These are phyloP conservation scores for Leishmania mexicana DNA, from an alignment of 208 protist species.

Conservation along the genomic window DNA sequence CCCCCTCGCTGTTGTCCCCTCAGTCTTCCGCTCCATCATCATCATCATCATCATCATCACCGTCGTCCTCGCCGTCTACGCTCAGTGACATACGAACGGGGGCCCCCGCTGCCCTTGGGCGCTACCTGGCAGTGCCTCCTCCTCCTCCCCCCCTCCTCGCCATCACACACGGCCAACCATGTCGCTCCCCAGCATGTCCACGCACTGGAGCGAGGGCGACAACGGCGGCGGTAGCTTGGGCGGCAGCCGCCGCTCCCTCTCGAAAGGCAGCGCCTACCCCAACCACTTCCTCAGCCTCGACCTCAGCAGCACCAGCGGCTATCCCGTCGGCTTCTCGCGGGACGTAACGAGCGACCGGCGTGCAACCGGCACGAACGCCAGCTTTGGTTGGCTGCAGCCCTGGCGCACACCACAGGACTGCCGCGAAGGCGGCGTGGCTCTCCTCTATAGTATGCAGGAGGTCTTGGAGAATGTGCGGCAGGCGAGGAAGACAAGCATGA, in stretches of 20 bases:
- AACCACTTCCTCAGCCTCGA: neutral
- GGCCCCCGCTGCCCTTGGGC: no score
- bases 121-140: no score
- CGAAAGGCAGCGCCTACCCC: neutral
- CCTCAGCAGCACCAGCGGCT: neutral
- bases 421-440: conserved; percentile 42
- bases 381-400: conserved; percentile 39
- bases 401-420: conserved; percentile 56
- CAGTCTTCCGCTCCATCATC: no score
- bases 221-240: neutral
- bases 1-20: no score
- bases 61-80: no score
- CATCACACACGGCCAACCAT: neutral
- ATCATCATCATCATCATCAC: no score
- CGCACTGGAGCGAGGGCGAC: neutral
- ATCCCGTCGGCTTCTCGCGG: neutral
- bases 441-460: conserved; percentile 41
- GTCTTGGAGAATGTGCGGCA: conserved; percentile 37
- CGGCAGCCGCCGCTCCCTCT: neutral
- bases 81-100: no score
- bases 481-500: conserved; percentile 33
- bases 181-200: neutral
- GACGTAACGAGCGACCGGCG: neutral
- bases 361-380: neutral
- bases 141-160: neutral